Evolutionary conservation across 202 grass and related monocot species (phyloP).

Genomic region (Dendrocalamus latiflorus): DNA sequence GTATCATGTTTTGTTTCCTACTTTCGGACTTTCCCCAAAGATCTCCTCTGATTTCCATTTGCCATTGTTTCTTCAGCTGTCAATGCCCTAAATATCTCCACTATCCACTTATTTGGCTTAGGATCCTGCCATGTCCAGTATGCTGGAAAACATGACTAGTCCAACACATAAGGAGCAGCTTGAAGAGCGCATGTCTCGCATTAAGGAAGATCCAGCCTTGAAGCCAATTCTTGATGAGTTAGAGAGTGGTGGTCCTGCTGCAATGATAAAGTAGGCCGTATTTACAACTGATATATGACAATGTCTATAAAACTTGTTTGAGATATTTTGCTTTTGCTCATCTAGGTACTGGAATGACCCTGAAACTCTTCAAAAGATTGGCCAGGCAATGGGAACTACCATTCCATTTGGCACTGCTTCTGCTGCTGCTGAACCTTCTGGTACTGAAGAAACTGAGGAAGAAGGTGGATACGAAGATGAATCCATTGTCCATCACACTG

Average conservation of each 20-base stretch:
- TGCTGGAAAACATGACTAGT: slow-evolving; percentile 75
- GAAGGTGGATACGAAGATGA: slow-evolving; percentile 72
- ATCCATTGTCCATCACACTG: slow-evolving; percentile 70
- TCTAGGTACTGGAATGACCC: slow-evolving; percentile 98
- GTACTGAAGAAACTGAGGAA: slow-evolving; percentile 64
- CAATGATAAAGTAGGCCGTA: slow-evolving; percentile 90
- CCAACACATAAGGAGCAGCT: slow-evolving; percentile 81
- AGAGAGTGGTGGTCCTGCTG: slow-evolving; percentile 80
- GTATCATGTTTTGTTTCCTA: slow-evolving; percentile 25
- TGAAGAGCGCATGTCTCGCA: slow-evolving; percentile 76
- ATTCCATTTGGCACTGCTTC: slow-evolving; percentile 46
- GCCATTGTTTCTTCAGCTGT: background rate
- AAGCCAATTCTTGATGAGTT: slow-evolving; percentile 94
- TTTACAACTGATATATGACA: background rate
- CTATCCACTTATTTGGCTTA: slow-evolving; percentile 24
- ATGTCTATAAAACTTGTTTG: slow-evolving; percentile 6
- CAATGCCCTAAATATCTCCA: background rate
- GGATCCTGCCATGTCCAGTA: slow-evolving; percentile 84
- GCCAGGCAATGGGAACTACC: slow-evolving; percentile 81
- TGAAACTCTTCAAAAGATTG: slow-evolving; percentile 87
- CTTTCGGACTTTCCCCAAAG: background rate
- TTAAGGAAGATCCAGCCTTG: slow-evolving; percentile 83
- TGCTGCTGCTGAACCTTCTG: slow-evolving; percentile 43
- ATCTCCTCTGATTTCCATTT: background rate
- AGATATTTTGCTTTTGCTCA: slow-evolving; percentile 12